phyloP scores from a whole-genome alignment of 1,284 basidiomycete species.

The Cryptococcus neoformans region DNA sequence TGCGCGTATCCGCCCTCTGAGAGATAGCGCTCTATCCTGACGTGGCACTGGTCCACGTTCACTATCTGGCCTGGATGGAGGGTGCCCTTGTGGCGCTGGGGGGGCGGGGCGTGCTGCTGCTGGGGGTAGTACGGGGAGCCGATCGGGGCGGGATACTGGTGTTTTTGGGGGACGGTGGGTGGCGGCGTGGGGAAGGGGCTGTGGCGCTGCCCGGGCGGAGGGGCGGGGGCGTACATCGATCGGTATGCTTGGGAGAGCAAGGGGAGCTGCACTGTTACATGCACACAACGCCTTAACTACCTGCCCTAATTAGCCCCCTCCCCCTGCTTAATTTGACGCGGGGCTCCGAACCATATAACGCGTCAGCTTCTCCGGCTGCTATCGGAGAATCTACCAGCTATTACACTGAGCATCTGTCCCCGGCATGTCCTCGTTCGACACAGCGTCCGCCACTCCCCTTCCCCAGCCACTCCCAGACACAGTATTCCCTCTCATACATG shows the following conservation, averaged over 20 bases:
- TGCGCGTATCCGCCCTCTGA: slow-evolving; percentile 98
- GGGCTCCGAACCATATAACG: too few relatives aligned
- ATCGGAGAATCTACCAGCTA: too few relatives aligned
- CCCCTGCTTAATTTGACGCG: too few relatives aligned
- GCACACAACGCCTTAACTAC: too few relatives aligned
- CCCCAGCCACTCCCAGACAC: neutral
- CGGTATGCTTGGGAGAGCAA: too few relatives aligned
- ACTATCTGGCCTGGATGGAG: slow-evolving; percentile 74
- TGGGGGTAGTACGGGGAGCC: slow-evolving; percentile 13
- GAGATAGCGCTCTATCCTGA: slow-evolving; percentile 84
- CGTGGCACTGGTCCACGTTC: slow-evolving; percentile 81
- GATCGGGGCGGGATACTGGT: slow-evolving; percentile 7
- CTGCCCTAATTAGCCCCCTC: too few relatives aligned
- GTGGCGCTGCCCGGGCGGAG: neutral
- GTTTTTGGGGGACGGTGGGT: slow-evolving; percentile 18
- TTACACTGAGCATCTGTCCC: too few relatives aligned
- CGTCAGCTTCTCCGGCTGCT: too few relatives aligned
- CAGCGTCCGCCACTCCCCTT: neutral
- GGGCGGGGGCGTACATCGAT: too few relatives aligned
- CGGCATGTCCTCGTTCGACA: too few relatives aligned
- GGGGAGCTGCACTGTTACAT: too few relatives aligned
- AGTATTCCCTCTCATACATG: slow-evolving; percentile 43
- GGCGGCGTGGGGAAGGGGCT: neutral
- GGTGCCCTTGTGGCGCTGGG: slow-evolving; percentile 47
- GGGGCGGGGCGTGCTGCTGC: slow-evolving; percentile 15